Percentiles rank a stretch among this genome's conserved stretches.
These are phyloP conservation scores for Gossypium longicalyx DNA, from an alignment of 345 rosid species.

Conservation along the genomic window DNA sequence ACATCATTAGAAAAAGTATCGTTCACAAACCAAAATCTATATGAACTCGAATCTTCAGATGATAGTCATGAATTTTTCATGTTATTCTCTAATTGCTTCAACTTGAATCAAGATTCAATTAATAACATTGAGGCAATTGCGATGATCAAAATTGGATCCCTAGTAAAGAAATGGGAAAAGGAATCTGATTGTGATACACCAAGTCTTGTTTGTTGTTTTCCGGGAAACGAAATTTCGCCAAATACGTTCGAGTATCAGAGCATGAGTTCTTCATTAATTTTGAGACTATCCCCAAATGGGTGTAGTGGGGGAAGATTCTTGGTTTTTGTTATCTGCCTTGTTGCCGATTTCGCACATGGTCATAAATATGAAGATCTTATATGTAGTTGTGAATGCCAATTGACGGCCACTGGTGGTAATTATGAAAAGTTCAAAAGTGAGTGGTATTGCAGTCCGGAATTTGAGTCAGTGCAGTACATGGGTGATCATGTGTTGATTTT, in stretches of 20 bases:
- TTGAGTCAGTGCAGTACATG: background rate
- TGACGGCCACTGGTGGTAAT: background rate
- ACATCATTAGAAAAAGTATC: background rate
- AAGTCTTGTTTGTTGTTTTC: background rate
- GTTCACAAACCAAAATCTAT: background rate
- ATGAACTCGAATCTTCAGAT: background rate
- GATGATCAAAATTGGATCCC: background rate
- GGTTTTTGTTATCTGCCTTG: background rate
- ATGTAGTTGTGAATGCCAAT: background rate
- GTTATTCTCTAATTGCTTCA: background rate
- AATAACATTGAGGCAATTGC: background rate
- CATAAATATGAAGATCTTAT: too few relatives aligned
- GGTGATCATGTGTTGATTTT: constrained; percentile 10
- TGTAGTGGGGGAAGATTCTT: background rate
- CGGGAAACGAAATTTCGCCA: background rate
- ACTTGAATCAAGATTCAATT: background rate
- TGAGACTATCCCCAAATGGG: background rate
- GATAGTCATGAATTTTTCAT: background rate
- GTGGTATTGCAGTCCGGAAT: background rate
- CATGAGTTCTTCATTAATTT: background rate
- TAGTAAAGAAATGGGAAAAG: background rate
- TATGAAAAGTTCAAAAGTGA: background rate
- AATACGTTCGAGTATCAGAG: background rate
- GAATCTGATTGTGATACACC: background rate
- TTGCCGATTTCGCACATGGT: background rate